Conservation (phyloP, 169 alveolate genomes). For the Besnoitia besnoiti region DNA sequence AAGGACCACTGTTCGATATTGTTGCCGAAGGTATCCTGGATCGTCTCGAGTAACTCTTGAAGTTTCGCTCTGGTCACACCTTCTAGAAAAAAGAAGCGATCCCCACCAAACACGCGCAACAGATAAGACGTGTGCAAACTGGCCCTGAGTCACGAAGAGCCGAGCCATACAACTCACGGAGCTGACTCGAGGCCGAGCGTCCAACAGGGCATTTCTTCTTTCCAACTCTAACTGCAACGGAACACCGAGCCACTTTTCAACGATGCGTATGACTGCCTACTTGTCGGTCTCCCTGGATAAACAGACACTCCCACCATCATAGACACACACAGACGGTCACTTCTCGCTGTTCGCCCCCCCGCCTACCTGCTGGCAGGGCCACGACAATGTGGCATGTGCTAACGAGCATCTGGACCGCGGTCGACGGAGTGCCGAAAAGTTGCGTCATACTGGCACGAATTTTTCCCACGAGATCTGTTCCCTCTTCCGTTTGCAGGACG, state of each 20-base stretch:
- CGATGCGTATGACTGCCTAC: too few relatives aligned
- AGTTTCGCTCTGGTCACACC: not conserved
- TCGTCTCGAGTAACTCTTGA: not conserved
- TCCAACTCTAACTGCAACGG: too few relatives aligned
- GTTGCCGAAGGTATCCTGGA: slow-evolving; percentile 9
- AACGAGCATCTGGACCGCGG: not conserved
- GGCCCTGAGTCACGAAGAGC: too few relatives aligned
- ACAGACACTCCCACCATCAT: too few relatives aligned
- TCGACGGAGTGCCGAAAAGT: not conserved
- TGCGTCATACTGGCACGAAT: not conserved
- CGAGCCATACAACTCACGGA: too few relatives aligned
- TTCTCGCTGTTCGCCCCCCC: not conserved
- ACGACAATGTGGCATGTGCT: not conserved
- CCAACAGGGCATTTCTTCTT: too few relatives aligned
- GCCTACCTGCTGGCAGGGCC: slow-evolving; percentile 7
- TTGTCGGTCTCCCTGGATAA: too few relatives aligned
- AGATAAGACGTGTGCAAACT: too few relatives aligned
- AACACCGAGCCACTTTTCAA: too few relatives aligned
- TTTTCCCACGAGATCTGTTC: not conserved
- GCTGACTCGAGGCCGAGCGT: too few relatives aligned
- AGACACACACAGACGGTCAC: too few relatives aligned
- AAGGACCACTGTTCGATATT: not conserved
- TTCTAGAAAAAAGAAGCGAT: not conserved
- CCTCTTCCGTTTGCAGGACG: not conserved
- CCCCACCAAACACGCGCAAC: too few relatives aligned